Evolutionary conservation across 73 alveolate genomes (phyloP).

Genomic region (Paramecium tetraurelia): DNA sequence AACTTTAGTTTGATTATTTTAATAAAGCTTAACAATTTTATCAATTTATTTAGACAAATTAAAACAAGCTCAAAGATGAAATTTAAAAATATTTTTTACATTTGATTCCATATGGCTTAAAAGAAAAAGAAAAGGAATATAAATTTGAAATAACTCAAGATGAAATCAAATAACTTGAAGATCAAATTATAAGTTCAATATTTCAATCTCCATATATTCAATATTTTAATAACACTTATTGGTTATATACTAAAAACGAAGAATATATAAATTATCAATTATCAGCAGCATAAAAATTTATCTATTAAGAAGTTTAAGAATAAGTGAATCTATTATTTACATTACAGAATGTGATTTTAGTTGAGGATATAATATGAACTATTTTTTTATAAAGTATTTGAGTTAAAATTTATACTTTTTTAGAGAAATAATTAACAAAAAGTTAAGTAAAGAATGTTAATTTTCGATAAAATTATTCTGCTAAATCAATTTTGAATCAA

Average conservation of each 20-base stretch:
- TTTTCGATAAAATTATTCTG: no score
- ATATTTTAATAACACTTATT: neutral
- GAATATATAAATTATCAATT: neutral
- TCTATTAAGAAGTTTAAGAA: neutral
- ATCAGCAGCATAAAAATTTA: neutral
- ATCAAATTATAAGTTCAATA: neutral
- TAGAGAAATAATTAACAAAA: no score
- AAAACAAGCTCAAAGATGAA: neutral
- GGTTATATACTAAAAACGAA: neutral
- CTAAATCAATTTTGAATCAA: no score
- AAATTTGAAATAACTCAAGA: neutral
- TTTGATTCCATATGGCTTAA: neutral
- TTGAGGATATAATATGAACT: neutral
- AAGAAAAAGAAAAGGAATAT: neutral
- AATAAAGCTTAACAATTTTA: neutral
- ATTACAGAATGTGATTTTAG: neutral
- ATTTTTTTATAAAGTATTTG: no score
- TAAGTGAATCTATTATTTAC: neutral
- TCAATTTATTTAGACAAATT: no score
- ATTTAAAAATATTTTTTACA: neutral
- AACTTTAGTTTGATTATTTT: neutral
- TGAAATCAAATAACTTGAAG: neutral
- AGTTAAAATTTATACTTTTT: no score
- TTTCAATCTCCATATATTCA: neutral
- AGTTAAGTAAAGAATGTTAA: no score